Conservation (phyloP, 768 basidiomycete genomes). For the Boletus reticuloceps region DNA sequence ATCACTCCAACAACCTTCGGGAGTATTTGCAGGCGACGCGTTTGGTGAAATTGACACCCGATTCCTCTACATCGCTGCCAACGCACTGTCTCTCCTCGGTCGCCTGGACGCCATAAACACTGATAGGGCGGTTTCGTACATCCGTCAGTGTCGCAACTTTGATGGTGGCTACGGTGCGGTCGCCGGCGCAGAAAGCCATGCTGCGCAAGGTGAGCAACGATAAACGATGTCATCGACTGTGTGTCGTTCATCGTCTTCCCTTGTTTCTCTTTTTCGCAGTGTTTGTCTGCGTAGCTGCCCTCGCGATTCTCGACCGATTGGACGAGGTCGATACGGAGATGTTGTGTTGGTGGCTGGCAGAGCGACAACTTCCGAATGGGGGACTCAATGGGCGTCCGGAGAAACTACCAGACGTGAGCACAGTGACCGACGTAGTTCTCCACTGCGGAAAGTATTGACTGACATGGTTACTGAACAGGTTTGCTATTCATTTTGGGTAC, state of each 20-base stretch:
- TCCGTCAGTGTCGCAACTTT: conserved; percentile 82
- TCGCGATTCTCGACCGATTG: conserved; percentile 83
- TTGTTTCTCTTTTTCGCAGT: conserved; percentile 45
- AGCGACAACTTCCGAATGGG: conserved; percentile 89
- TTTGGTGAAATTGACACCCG: conserved; percentile 95
- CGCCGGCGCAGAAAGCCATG: conserved; percentile 90
- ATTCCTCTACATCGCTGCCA: conserved; percentile 86
- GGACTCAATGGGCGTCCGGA: conserved; percentile 97
- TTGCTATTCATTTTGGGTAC: conserved; percentile 97
- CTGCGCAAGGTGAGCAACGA: conserved; percentile 68
- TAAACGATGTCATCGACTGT: too few species aligned
- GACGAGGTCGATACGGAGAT: conserved; percentile 79
- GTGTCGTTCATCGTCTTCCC: not conserved
- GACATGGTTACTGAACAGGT: conserved; percentile 31
- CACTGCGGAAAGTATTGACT: not conserved
- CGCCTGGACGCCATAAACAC: conserved; percentile 65
- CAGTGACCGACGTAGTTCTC: not conserved
- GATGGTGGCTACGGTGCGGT: conserved; percentile 91
- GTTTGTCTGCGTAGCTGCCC: conserved; percentile 83
- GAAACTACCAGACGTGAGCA: conserved; percentile 89
- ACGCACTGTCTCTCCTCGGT: conserved; percentile 80
- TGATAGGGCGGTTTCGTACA: conserved; percentile 67
- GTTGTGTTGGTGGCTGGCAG: conserved; percentile 90
- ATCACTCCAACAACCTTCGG: conserved; percentile 80
- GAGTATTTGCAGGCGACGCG: conserved; percentile 84